These are phyloP conservation scores for Kandelia obovata DNA, from an alignment of 345 rosid genomes.

Conservation along the genomic window DNA sequence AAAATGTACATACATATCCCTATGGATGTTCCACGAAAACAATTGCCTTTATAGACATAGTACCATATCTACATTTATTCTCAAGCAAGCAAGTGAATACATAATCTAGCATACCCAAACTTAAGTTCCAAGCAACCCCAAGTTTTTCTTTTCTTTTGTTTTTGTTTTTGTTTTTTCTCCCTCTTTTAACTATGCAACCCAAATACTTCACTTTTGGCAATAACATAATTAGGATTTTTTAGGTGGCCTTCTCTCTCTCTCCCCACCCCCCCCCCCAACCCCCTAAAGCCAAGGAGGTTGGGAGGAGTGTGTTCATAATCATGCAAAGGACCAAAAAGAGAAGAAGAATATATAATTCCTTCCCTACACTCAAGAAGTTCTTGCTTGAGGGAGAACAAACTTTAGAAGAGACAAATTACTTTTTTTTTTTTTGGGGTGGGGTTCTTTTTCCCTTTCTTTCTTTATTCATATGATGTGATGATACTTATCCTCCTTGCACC, in stretches of 20 bases:
- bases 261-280: not conserved
- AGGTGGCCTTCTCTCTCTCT: conserved; percentile 19
- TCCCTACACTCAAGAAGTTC: conserved; percentile 46
- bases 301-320: conserved; percentile 7
- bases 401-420: conserved; percentile 47
- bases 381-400: conserved; percentile 28
- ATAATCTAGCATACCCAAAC: conserved; percentile 36
- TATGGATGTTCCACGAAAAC: conserved; percentile 19
- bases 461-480: conserved; percentile 15
- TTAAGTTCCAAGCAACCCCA: conserved; percentile 60
- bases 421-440: conserved; percentile 12
- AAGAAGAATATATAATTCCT: conserved; percentile 52
- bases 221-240: conserved; percentile 20
- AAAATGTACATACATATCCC: not conserved
- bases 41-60: conserved; percentile 23
- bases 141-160: not conserved
- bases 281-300: conserved; percentile 17
- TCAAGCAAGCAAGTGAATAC: conserved; percentile 31
- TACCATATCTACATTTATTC: conserved; percentile 41
- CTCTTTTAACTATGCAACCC: not conserved
- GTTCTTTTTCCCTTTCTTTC: conserved; percentile 15
- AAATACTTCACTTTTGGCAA: not conserved
- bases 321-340: conserved; percentile 37
- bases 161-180: not conserved
- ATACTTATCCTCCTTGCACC: not conserved